Evolutionary conservation across 2,329 filamentous ascomycete species (phyloP), one percentile per base, ranked within the genome.

Genomic region (Fusarium sp.): DNA sequence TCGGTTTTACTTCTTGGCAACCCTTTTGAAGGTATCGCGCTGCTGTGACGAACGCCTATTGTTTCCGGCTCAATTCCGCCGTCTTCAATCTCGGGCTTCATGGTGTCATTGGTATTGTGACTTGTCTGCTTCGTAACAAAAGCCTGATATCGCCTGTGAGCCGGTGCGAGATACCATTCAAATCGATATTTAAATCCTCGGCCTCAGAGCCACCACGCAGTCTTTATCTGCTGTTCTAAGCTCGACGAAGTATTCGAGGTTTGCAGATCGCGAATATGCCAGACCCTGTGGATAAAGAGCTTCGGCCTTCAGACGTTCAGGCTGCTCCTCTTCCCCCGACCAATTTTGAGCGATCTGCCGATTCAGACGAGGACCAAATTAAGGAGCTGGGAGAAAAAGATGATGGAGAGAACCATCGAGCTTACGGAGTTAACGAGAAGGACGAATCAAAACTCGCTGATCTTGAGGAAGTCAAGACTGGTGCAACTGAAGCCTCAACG

Each of bases 401-500:
- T 6, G 19, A 52, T 6, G 65, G 68, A 38, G 65, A 62, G 24
- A 61, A 51, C 21, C 53, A 57, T 6, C 38, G 39, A 24, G 32
- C 43, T 15, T 15, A 36, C 21, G 49, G 58, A n/a, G 20, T 54
- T 14, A 43, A 39, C 17, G 44, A 40, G 19, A 61, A 69, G 17
- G 34, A 62, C 19, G 62, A 53, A 21, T 34, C 64, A 39, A 65
- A 62, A 20, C 53, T 60, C 9, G 58, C 66, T 20, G 54, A 62
- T 19, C 70, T 79, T 6, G 62, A 67, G 9, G 57, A 60, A 30
- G 82, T 82, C 26, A 82, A 81, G 66, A 89, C 85, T 67, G 78
- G 83, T 73, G 85, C 83, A 23, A 89, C 87, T 67, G 78, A 83
- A 74, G 85, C 83, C 28, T 89, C 87, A 42, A 83, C 83, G 20